Evolutionary conservation across 192 early-diverging fungal genomes (phyloP), one percentile per base, ranked within the genome.

Genomic region (Coemansia sp.): DNA sequence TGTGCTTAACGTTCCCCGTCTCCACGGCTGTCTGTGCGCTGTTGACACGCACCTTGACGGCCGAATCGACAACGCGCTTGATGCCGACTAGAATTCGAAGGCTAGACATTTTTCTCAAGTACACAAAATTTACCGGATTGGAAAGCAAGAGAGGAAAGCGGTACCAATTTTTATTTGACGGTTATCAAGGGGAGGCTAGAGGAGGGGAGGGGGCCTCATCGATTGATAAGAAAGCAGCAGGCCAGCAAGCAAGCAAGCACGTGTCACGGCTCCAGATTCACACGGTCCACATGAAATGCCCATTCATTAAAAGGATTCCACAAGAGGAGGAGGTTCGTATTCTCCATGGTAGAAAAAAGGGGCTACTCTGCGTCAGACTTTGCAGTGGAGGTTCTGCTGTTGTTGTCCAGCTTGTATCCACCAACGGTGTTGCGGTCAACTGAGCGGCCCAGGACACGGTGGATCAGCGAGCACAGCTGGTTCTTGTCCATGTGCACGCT

Each of bases 21-120:
- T 97, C 97, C 71, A 99, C 94, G 65, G 86, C 91, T 5, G 88
- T 86, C 70, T 92, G 91, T 24, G 90, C 88, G 58, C 89, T 86
- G 73, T 92, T 92, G 35, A 99, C 95, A 59, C 95, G 93, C 81
- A 97, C 91, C 85, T 99, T 99, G 87, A 97, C 95, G 31, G 95
- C 93, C 74, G 93, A 99, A 85, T 99, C 97, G 65, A 99, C 87
- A 24, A 99, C 97, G 45, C 97, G 89, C 89, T 99, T 99, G 69
- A 93, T 89, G 51, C 90, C 92, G 48, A 98, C 95, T 51, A 95
- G 88, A 69, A 95, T 90, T 71, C 92, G 88, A 20, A 92, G 82
- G 33, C 74, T 74, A 20, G 75, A 76, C 79, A 76, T 76, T 71
- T 21, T 35, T 10, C 10, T 21, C 66, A 46, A 58, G 11, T n/a